These are phyloP conservation scores for Candida gigantensis DNA, from an alignment of 1,139 yeast genomes.

Conservation along the genomic window DNA sequence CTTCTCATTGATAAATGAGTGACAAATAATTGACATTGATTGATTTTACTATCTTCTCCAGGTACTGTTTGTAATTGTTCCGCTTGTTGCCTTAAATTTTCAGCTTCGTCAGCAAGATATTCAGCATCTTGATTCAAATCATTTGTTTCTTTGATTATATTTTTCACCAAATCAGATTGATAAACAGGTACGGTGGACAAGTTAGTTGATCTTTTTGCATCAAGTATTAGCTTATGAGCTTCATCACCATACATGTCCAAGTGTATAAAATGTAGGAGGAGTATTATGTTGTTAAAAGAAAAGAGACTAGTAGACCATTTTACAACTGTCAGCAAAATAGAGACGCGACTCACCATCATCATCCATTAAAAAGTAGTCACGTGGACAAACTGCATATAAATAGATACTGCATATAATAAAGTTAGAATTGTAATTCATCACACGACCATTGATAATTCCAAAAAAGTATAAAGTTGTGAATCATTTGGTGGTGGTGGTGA, in stretches of 20 bases:
- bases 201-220: slow-evolving; percentile 76
- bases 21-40: slow-evolving; percentile 75
- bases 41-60: slow-evolving; percentile 43
- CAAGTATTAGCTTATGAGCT: slow-evolving; percentile 78
- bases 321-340: too few relatives aligned
- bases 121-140: slow-evolving; percentile 58
- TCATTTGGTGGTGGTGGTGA: too few relatives aligned
- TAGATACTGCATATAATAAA: too few relatives aligned
- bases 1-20: slow-evolving; percentile 81
- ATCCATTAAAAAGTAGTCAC: too few relatives aligned
- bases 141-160: slow-evolving; percentile 57
- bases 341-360: too few relatives aligned
- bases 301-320: too few relatives aligned
- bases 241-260: slow-evolving; percentile 82
- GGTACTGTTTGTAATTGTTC: slow-evolving; percentile 21
- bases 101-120: slow-evolving; percentile 21
- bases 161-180: slow-evolving; percentile 74
- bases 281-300: too few relatives aligned
- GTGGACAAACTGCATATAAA: too few relatives aligned
- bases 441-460: too few relatives aligned
- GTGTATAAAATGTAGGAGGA: neutral
- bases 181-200: slow-evolving; percentile 71
- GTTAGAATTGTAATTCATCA: too few relatives aligned
- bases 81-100: slow-evolving; percentile 16
- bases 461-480: too few relatives aligned